Conservation (phyloP, 2,329 filamentous ascomycete genomes). For the Corynespora cassiicola region DNA sequence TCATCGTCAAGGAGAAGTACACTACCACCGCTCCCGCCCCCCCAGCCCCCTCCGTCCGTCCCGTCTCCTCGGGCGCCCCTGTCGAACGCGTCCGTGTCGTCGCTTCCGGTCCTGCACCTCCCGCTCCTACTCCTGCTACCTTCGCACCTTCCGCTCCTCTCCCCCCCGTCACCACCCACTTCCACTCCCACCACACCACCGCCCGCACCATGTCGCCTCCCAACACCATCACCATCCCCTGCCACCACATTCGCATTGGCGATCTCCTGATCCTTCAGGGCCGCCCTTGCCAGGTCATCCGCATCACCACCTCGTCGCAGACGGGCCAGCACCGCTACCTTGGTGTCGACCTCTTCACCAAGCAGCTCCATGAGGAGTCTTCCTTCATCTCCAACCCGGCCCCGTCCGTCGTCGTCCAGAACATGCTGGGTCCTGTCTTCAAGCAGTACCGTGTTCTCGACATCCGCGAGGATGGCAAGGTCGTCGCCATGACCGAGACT, state of each 20-base stretch:
- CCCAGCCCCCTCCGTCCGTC: conserved; percentile 32
- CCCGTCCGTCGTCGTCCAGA: conserved; percentile 96
- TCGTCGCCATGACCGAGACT: conserved; percentile 98
- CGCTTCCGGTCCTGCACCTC: conserved; percentile 23
- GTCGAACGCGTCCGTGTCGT: conserved; percentile 48
- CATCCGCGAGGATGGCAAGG: conserved; percentile 79
- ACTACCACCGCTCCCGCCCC: conserved; percentile 37
- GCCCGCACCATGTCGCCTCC: conserved; percentile 60
- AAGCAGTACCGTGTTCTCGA: conserved; percentile 99
- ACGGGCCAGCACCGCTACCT: conserved; percentile 99
- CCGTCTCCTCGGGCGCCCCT: conserved; percentile 47
- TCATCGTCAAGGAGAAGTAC: conserved; percentile 56
- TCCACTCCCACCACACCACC: conserved; percentile 19
- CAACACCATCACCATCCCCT: conserved; percentile 97
- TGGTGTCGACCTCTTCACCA: conserved; percentile 99
- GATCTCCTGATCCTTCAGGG: conserved; percentile 99
- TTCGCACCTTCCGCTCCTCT: conserved; percentile 21
- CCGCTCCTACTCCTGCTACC: conserved; percentile 75
- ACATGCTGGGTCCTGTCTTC: conserved; percentile 99
- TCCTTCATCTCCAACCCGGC: conserved; percentile 97
- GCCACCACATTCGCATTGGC: conserved; percentile 99
- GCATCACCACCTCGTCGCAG: conserved; percentile 96
- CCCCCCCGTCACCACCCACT: conserved; percentile 21
- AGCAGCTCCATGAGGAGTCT: conserved; percentile 98
- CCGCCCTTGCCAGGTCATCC: conserved; percentile 99